These are phyloP conservation scores for Cunninghamia lanceolata DNA, from an alignment of 75 land plant genomes.

Conservation along the genomic window DNA sequence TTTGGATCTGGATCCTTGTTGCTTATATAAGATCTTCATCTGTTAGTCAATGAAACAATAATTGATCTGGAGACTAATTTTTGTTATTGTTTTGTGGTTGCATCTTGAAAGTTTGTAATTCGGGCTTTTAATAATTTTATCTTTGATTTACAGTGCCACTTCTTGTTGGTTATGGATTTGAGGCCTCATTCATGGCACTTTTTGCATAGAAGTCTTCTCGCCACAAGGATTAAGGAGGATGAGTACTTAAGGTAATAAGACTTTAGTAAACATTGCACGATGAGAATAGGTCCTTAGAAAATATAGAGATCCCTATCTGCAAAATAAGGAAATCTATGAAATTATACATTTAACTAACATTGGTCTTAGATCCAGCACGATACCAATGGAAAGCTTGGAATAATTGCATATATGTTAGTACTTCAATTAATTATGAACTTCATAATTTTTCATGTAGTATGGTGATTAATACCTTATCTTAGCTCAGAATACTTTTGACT, in stretches of 20 bases:
- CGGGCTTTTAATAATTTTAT: conserved; percentile 5
- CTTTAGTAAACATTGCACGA: too few species aligned
- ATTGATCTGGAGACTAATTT: neutral
- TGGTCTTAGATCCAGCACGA: neutral
- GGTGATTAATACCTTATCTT: neutral
- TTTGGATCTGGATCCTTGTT: neutral
- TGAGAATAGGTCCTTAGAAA: too few species aligned
- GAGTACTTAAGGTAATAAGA: too few species aligned
- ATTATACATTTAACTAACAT: too few species aligned
- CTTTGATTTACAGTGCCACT: conserved; percentile 72
- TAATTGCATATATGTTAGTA: neutral
- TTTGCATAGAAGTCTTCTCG: too few species aligned
- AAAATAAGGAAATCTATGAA: too few species aligned
- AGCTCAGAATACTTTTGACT: neutral
- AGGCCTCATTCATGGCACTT: conserved; percentile 99
- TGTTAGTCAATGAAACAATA: neutral
- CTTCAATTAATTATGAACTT: neutral
- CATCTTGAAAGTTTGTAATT: too few species aligned
- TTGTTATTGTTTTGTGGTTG: neutral
- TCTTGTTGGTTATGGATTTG: conserved; percentile 99
- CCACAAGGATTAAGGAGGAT: too few species aligned
- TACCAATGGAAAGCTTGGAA: neutral
- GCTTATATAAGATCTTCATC: neutral
- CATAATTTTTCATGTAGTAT: neutral
- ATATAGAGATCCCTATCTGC: too few species aligned